Base-by-base conservation (phyloP, 1,284 basidiomycete species). In the Cryptococcus sp. region DNA sequence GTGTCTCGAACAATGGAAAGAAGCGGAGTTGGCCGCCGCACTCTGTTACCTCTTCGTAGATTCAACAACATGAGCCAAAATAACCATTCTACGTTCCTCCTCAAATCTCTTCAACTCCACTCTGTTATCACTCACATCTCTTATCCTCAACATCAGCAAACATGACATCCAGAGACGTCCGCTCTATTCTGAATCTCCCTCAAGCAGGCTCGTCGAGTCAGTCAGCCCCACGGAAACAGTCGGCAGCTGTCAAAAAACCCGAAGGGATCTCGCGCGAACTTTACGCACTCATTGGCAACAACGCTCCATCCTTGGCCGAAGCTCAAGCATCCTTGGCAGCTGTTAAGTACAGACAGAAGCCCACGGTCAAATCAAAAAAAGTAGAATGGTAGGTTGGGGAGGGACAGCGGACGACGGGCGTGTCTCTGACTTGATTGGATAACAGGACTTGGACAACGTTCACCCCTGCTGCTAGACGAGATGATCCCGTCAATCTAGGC, bases 181-280 rank as follows among this genome's bases (percentile, higher is more conserved):
- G 91, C 20, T 88, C 88, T 61, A 87, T 89, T 38, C 85, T 93
- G 45, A 86, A 87, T 16, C 80, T 93, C 8, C 82, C 35, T 67
- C 74, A 64, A 51, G 64, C 60, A 41, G 64, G 67, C 20, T 54
- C 69, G 35, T 65, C 69, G 13, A 47, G 45, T 53, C 75, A 42
- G 71, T 15, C 71, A 77, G 42, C 74, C 75, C 47, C 74, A 78
- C 38, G 81, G 77, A 40, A 80, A 47, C 38, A 55, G 60, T 81
- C 3, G 82, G 83, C 69, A 39, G 22, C 39, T 15, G 56, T 56
- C 5, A 68, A 66, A 50, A 91, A 90, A 76, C 89, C 89, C 1
- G 90, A 93, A 38, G 95, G 94, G 23, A 95, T 98, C 65, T 89
- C 92, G 0, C 84, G 93, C 64, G 94, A 98, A 78, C 83, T 99